Conservation (phyloP, 108 stramenopile species). For the Cyclotella kingstonii region DNA sequence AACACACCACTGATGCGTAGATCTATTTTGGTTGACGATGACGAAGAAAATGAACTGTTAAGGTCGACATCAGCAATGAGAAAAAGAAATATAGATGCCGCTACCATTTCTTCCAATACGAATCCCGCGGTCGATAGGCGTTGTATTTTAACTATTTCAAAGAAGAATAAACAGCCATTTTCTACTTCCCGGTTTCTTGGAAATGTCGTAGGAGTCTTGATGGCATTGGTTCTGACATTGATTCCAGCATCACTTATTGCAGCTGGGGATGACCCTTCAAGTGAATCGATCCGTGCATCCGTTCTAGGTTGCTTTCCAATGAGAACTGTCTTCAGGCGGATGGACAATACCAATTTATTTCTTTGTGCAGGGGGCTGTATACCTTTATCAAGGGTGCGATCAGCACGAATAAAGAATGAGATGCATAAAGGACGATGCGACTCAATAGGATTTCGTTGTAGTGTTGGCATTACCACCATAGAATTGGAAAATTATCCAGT, state of each 20-base stretch:
- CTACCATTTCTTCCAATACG: neutral
- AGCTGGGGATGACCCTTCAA: slow-evolving; percentile 26
- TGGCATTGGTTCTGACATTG: slow-evolving; percentile 35
- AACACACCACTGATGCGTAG: slow-evolving; percentile 45
- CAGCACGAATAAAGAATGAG: slow-evolving; percentile 20
- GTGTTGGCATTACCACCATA: slow-evolving; percentile 26
- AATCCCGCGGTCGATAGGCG: slow-evolving; percentile 18
- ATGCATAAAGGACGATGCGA: slow-evolving; percentile 43
- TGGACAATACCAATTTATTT: slow-evolving; percentile 14
- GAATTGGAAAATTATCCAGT: slow-evolving; percentile 22
- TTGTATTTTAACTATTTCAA: slow-evolving; percentile 6
- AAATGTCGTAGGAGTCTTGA: slow-evolving; percentile 31
- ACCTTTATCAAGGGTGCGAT: slow-evolving; percentile 22
- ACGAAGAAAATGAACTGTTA: slow-evolving; percentile 37
- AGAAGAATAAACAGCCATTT: slow-evolving; percentile 5
- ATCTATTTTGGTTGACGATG: slow-evolving; percentile 42
- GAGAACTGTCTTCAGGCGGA: slow-evolving; percentile 31
- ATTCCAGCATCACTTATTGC: slow-evolving; percentile 42
- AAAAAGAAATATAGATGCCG: slow-evolving; percentile 16
- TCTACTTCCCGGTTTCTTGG: slow-evolving; percentile 20
- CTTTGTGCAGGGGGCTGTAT: slow-evolving; percentile 45
- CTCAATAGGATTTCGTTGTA: slow-evolving; percentile 38
- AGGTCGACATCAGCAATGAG: slow-evolving; percentile 26
- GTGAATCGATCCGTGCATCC: slow-evolving; percentile 39
- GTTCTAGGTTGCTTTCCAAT: slow-evolving; percentile 42